These are phyloP conservation scores for Zoysia japonica DNA, from an alignment of 176 grass and related monocot species.

Conservation along the genomic window DNA sequence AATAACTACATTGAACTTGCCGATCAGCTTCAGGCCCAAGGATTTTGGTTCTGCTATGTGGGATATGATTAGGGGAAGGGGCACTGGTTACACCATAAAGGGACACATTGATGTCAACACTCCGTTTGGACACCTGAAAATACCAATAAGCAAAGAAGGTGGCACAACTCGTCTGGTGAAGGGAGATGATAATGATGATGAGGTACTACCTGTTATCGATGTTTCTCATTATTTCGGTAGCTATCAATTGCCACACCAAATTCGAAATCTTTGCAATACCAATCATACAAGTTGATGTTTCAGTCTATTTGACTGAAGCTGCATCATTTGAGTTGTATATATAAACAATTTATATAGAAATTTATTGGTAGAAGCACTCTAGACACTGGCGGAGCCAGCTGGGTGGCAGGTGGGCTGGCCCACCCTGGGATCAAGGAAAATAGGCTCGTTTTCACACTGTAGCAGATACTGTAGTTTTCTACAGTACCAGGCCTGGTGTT, in stretches of 20 bases:
- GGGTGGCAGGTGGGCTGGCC: too few species aligned
- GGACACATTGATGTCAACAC: conserved; percentile 85
- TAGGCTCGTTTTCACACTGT: too few species aligned
- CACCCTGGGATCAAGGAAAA: too few species aligned
- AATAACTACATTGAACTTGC: conserved; percentile 69
- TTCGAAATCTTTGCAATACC: not conserved
- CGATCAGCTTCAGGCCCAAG: conserved; percentile 79
- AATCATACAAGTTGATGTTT: too few species aligned
- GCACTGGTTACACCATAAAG: conserved; percentile 85
- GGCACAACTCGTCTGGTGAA: conserved; percentile 85
- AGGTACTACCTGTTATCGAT: conserved; percentile 46
- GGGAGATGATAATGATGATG: conserved; percentile 51
- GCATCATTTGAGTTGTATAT: too few species aligned
- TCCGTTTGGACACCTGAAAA: conserved; percentile 86
- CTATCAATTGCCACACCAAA: not conserved
- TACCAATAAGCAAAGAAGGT: conserved; percentile 78
- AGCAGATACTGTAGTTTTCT: too few species aligned
- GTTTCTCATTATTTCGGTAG: not conserved
- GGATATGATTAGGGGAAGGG: conserved; percentile 93
- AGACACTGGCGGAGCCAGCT: too few species aligned
- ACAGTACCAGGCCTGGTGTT: too few species aligned
- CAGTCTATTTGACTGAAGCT: not conserved
- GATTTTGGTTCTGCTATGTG: conserved; percentile 95
- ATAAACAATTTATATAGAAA: too few species aligned
- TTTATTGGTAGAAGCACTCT: too few species aligned